Conservation (phyloP, 2,329 filamentous ascomycete genomes). For the Fusarium kyushuense region DNA sequence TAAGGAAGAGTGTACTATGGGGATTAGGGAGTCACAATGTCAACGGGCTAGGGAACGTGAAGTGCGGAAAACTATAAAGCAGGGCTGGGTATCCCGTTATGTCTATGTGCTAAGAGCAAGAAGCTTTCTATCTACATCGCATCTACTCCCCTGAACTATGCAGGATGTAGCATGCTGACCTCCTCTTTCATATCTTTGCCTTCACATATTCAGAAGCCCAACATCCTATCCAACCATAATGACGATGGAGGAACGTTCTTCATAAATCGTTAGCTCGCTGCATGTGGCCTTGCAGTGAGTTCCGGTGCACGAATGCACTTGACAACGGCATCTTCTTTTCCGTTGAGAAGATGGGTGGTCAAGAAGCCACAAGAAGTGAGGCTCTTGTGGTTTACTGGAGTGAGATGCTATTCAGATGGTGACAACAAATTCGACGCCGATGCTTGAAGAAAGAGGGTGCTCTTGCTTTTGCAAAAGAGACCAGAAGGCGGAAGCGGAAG, state of each 20-base stretch:
- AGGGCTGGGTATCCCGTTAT: conserved; percentile 44
- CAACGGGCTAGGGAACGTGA: conserved; percentile 7
- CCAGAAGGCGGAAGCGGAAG: conserved; percentile 24
- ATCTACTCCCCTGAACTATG: conserved; percentile 33
- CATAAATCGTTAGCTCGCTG: conserved; percentile 39
- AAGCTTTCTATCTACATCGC: conserved; percentile 45
- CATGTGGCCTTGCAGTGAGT: conserved; percentile 31
- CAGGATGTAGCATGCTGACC: conserved; percentile 27
- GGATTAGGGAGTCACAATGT: conserved; percentile 28
- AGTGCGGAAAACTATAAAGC: conserved; percentile 47
- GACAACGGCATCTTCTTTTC: conserved; percentile 28
- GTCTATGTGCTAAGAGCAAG: conserved; percentile 46
- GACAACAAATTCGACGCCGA: conserved; percentile 31
- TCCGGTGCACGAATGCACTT: conserved; percentile 37
- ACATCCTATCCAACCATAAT: conserved; percentile 35
- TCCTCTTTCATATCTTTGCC: conserved; percentile 34
- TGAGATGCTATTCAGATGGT: conserved; percentile 28
- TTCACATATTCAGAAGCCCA: conserved; percentile 39
- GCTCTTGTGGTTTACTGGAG: conserved; percentile 16
- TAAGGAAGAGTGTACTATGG: conserved; percentile 26
- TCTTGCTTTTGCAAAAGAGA: conserved; percentile 30
- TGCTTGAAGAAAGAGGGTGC: conserved; percentile 23
- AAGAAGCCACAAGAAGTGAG: conserved; percentile 15
- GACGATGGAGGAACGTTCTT: conserved; percentile 39
- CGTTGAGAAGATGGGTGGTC: conserved; percentile 7